phyloP scores from a whole-genome alignment of 345 rosid species.

The Eucalyptus curtisii region DNA sequence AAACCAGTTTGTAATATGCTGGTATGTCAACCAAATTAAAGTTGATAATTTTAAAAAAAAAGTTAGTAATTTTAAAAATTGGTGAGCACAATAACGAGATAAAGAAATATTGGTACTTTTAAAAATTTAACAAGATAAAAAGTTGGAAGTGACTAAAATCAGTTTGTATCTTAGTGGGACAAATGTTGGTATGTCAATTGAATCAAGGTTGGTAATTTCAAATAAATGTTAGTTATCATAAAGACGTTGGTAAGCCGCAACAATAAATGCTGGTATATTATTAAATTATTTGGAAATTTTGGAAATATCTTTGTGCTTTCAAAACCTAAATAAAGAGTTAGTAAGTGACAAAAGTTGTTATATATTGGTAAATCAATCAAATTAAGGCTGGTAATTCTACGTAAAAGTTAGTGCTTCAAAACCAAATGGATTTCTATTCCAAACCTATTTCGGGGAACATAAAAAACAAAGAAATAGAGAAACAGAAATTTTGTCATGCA shows the following conservation, averaged over 20 bases:
- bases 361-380: no score
- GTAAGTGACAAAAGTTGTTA: background rate
- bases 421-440: no score
- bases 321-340: background rate
- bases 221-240: accelerated
- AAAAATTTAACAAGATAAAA: accelerated
- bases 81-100: accelerated
- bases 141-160: no score
- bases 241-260: background rate
- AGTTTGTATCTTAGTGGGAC: background rate
- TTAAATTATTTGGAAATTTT: accelerated
- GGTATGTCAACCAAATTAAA: accelerated
- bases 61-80: no score
- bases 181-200: accelerated
- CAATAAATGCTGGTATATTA: accelerated
- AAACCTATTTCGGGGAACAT: no score
- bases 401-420: no score
- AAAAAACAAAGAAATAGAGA: no score
- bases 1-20: accelerated
- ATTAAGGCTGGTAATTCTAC: no score
- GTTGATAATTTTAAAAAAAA: background rate
- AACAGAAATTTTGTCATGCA: no score
- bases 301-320: accelerated
- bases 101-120: no score
- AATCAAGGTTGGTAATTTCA: background rate